Base-by-base conservation (phyloP, 23 red algal species). In the Gracilariopsis chorda region DNA sequence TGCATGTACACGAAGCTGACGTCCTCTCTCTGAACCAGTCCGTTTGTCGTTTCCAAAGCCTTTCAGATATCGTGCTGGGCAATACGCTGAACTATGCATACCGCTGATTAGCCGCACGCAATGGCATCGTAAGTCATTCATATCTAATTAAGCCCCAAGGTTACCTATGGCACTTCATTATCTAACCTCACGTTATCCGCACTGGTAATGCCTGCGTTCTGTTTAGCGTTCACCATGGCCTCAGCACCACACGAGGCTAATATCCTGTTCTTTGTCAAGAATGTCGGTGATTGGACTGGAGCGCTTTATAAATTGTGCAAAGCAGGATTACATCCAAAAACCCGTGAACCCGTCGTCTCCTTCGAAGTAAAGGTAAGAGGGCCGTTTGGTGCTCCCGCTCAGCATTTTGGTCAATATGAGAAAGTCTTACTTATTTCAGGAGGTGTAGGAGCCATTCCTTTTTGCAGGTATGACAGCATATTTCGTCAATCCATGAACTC, bases 381-480 rank as follows among this genome's bases (percentile, higher is more conserved):
- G 39, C 91, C 91, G 14, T 94, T 74, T 73, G 91, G 91, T 59
- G 91, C 91, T 17, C 81, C 91, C 28, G 84, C 91, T 25, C 82
- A 94, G 53, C 91, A 94, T 84, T 63, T 84, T 40, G 80, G 61
- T 25, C 72, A 87, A 34, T 94, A 88, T 49, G 82, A 83, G 28
- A 70, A 77, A 37, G 77, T 94, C 37, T 27, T 94, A 41, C 63
- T 94, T 43, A 77, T 94, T 64, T 83, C 82, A 1, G 84, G 73
- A 17, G 91, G 91, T 17, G 78, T 94, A 21, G 91, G 91, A 19
- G 91, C 79, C 4, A 94, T 82, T 29, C 91, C 91, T 0, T 94
- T 94, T 56, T 80, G 75, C 75, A 80, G 75, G 75, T 80, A 58
- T 48, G 75, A 17, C 3, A 4, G 1, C 17, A 20, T 46, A 36